A percentile compares a stretch with the other conserved stretches of the same genome.
Conservation (phyloP, 2,329 filamentous ascomycete genomes). For the Davidsoniella australis region DNA sequence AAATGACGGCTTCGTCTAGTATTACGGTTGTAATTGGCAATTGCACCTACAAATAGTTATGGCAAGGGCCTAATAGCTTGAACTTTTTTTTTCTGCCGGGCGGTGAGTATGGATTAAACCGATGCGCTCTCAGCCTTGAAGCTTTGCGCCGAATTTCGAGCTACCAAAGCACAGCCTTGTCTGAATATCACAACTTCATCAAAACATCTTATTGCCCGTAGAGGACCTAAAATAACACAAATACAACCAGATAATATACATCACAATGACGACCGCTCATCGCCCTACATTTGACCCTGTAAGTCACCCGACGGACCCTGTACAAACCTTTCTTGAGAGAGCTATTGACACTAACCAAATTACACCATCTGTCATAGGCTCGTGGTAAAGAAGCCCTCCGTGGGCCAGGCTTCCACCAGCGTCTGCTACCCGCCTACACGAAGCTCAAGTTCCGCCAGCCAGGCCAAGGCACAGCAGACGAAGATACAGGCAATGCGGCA, state of each 20-base stretch:
- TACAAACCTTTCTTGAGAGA: too few relatives aligned
- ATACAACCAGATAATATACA: neutral
- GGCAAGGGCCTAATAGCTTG: neutral
- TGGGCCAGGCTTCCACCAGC: slow-evolving; percentile 89
- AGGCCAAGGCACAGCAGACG: slow-evolving; percentile 70
- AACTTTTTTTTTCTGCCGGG: slow-evolving; percentile 28
- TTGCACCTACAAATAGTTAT: slow-evolving; percentile 8
- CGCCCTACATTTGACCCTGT: slow-evolving; percentile 95
- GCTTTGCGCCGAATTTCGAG: neutral
- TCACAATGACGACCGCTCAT: slow-evolving; percentile 46
- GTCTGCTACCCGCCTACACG: slow-evolving; percentile 83
- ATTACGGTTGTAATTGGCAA: neutral
- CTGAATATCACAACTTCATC: neutral
- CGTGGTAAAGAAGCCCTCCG: slow-evolving; percentile 87
- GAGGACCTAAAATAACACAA: neutral
- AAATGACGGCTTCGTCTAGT: neutral
- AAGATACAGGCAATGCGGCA: slow-evolving; percentile 37
- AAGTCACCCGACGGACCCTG: slow-evolving; percentile 18
- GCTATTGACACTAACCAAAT: slow-evolving; percentile 5
- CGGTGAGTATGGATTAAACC: slow-evolving; percentile 24
- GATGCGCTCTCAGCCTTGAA: neutral
- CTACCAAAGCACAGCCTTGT: neutral
- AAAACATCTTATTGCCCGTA: neutral
- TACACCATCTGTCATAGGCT: slow-evolving; percentile 34
- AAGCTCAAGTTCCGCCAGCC: slow-evolving; percentile 73